Evolutionary conservation across 2,329 filamentous ascomycete species (phyloP).

Genomic region (Ceratocystis smalleyi): DNA sequence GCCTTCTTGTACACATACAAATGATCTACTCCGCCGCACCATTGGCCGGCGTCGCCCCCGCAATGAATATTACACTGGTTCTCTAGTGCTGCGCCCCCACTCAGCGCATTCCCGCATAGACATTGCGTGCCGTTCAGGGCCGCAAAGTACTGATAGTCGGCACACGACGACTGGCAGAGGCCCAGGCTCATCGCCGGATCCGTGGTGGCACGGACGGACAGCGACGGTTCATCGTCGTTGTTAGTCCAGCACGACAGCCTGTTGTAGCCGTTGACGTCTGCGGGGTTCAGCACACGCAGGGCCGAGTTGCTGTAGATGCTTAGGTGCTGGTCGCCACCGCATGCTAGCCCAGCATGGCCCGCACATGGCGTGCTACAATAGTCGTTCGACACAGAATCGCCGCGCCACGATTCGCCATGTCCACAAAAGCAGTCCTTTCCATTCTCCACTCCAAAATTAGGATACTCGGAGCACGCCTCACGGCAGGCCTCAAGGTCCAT

Average conservation of each 20-base stretch:
- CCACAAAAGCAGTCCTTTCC: slow-evolving; percentile 8
- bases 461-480: slow-evolving; percentile 1
- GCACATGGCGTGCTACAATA: slow-evolving; percentile 10
- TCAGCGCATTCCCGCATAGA: slow-evolving; percentile 7
- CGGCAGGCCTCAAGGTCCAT: slow-evolving; percentile 10
- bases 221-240: neutral
- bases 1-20: slow-evolving; percentile 15
- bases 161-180: neutral
- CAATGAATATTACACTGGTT: slow-evolving; percentile 9
- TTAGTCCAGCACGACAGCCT: slow-evolving; percentile 13
- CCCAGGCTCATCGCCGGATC: slow-evolving; percentile 7
- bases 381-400: slow-evolving; percentile 6
- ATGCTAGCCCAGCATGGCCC: slow-evolving; percentile 1
- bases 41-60: slow-evolving; percentile 2
- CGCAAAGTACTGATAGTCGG: slow-evolving; percentile 12
- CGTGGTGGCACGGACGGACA: neutral
- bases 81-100: slow-evolving; percentile 5
- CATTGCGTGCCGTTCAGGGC: slow-evolving; percentile 2
- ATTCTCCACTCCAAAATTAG: slow-evolving; percentile 10
- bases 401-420: slow-evolving; percentile 4
- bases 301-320: slow-evolving; percentile 10
- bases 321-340: slow-evolving; percentile 7
- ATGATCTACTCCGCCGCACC: slow-evolving; percentile 4
- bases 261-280: slow-evolving; percentile 10
- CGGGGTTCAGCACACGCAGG: slow-evolving; percentile 5